phyloP scores from a whole-genome alignment of 1,139 yeast genomes.

The Saccharomyces pastorianus region DNA sequence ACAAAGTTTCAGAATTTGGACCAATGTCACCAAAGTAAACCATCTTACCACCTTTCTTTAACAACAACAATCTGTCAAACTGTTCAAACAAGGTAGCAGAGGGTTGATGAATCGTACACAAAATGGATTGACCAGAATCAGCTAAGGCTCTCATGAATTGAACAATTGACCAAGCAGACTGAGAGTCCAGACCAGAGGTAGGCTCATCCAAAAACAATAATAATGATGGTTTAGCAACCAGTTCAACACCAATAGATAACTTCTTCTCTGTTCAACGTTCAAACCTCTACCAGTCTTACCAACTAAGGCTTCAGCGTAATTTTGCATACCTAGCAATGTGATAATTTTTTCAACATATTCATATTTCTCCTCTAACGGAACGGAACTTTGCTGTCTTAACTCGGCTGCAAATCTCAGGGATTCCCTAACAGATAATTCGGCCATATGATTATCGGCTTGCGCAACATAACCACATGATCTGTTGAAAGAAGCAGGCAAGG shows the following conservation, averaged over 20 bases:
- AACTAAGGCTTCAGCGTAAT: slow-evolving; percentile 56
- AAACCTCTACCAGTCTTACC: slow-evolving; percentile 52
- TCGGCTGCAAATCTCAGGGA: slow-evolving; percentile 54
- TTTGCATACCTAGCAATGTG: slow-evolving; percentile 47
- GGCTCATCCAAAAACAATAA: slow-evolving; percentile 50
- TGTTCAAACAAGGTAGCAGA: slow-evolving; percentile 47
- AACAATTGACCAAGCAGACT: slow-evolving; percentile 51
- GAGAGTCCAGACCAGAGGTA: slow-evolving; percentile 53
- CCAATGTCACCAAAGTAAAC: slow-evolving; percentile 66
- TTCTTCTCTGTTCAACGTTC: slow-evolving; percentile 62
- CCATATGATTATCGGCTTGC: slow-evolving; percentile 56
- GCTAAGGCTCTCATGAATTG: slow-evolving; percentile 45
- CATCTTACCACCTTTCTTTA: slow-evolving; percentile 52
- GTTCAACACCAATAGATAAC: slow-evolving; percentile 56
- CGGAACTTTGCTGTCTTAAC: slow-evolving; percentile 46
- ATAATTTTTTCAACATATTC: slow-evolving; percentile 57
- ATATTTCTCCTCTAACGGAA: slow-evolving; percentile 42
- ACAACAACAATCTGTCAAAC: slow-evolving; percentile 43
- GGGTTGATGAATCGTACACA: slow-evolving; percentile 54
- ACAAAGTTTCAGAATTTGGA: slow-evolving; percentile 41
- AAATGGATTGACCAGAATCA: slow-evolving; percentile 48
- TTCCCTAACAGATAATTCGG: slow-evolving; percentile 53
- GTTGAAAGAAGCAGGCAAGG: slow-evolving; percentile 45
- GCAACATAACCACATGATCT: slow-evolving; percentile 60
- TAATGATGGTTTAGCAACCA: slow-evolving; percentile 48